These are phyloP conservation scores for Dichomitus squalens DNA, from an alignment of 1,284 basidiomycete genomes.

Conservation along the genomic window DNA sequence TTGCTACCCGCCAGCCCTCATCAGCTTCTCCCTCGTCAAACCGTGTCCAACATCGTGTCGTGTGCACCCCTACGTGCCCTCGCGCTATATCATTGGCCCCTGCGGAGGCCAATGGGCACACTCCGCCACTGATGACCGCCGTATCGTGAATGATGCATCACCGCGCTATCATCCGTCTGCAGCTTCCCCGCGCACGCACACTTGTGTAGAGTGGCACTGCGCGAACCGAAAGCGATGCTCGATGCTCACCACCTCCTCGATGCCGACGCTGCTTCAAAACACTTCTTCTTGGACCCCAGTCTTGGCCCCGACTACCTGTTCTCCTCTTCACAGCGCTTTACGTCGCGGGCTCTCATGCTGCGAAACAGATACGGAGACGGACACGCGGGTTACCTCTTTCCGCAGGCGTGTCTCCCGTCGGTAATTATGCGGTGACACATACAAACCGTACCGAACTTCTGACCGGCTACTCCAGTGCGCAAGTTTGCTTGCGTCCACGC, in stretches of 20 bases:
- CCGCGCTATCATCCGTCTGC: conserved; percentile 10
- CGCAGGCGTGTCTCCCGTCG: conserved; percentile 9
- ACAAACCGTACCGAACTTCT: conserved; percentile 5
- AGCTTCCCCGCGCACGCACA: conserved; percentile 10
- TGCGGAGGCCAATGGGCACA: conserved; percentile 12
- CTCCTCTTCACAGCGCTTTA: neutral
- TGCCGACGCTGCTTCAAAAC: neutral
- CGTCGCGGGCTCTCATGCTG: neutral
- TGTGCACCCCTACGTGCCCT: conserved; percentile 9
- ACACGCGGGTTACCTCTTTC: conserved; percentile 10
- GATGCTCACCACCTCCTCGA: neutral
- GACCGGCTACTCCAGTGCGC: conserved; percentile 7
- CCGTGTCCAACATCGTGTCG: conserved; percentile 15
- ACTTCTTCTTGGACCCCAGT: neutral
- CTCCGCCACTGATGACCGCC: conserved; percentile 23
- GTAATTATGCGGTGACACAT: conserved; percentile 15
- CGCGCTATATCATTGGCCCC: conserved; percentile 11
- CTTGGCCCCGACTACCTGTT: neutral
- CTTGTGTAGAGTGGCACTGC: too few species aligned
- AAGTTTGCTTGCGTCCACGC: neutral
- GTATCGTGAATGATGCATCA: conserved; percentile 20
- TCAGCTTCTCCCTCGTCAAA: conserved; percentile 25
- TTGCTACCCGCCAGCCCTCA: conserved; percentile 20
- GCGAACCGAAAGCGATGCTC: conserved; percentile 3
- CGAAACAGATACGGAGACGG: neutral